Percentiles rank a stretch among this genome's conserved stretches.
phyloP scores from a whole-genome alignment of 1,284 basidiomycete species.

The Ceratobasidium theobromae region DNA sequence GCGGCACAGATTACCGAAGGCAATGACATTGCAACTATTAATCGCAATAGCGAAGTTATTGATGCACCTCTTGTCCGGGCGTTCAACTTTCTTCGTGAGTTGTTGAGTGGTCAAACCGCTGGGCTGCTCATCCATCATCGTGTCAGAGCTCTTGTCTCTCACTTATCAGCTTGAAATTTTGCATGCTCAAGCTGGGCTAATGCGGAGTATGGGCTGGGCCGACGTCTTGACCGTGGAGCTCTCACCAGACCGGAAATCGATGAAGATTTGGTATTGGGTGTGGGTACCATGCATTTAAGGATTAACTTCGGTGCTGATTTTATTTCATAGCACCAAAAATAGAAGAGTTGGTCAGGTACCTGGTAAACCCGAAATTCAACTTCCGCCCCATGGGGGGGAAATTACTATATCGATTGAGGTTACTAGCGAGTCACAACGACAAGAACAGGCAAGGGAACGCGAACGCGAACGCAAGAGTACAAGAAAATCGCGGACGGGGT shows the following conservation, averaged over 20 bases:
- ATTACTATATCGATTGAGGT: conserved; percentile 52
- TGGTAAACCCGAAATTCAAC: conserved; percentile 41
- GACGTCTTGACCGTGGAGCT: conserved; percentile 67
- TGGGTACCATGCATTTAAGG: conserved; percentile 45
- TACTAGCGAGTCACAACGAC: neutral
- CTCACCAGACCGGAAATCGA: conserved; percentile 60
- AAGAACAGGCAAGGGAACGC: conserved; percentile 6
- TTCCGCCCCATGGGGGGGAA: conserved; percentile 58
- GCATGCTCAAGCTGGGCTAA: conserved; percentile 71
- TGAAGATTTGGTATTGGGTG: conserved; percentile 76
- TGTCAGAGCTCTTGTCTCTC: conserved; percentile 76
- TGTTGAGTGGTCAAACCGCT: neutral
- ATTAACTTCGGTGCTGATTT: conserved; percentile 4
- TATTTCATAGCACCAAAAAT: conserved; percentile 16
- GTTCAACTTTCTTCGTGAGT: conserved; percentile 78
- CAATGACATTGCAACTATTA: conserved; percentile 44
- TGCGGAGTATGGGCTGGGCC: conserved; percentile 76
- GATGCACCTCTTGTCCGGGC: conserved; percentile 77
- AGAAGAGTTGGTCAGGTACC: conserved; percentile 42
- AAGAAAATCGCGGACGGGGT: neutral
- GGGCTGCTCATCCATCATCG: neutral
- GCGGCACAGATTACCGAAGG: neutral
- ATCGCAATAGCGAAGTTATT: conserved; percentile 47
- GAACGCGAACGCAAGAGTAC: neutral
- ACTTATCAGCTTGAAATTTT: conserved; percentile 83